Evolutionary conservation across 345 rosid species (phyloP), one percentile per base, ranked within the genome.

Genomic region (Pistacia vera): DNA sequence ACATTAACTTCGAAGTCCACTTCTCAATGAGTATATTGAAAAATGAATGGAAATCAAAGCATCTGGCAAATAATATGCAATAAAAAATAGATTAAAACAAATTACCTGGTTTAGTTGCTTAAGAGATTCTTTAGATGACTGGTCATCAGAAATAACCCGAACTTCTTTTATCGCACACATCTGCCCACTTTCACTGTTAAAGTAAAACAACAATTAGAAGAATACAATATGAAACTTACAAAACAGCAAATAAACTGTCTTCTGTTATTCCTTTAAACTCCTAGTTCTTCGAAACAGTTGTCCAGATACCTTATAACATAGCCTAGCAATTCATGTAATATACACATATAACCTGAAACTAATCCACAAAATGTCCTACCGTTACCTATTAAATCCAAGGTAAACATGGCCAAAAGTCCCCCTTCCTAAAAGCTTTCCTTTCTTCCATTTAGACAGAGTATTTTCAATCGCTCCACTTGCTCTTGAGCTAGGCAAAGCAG

Each of bases 111-210:
- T 93, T 75, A 96, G 84, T 77, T 96, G 99, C 87, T 86, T 96
- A 72, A 91, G 89, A 85, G 93, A 77, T 85, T 96, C 99, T 84
- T 82, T 96, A 46, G 93, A 93, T 30, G 90, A 72, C 82, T 83
- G 89, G 80, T 96, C 98, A 76, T 96, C 99, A 13, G 88, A 84
- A 81, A 89, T 86, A 81, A 92, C 90, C 79, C 71, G 87, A 73
- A 93, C 99, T 90, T 96, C 99, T 82, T 96, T 96, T 78, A 96
- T 93, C 8, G 99, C 99, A 82, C 98, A 96, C 92, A 96, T 90
- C 68, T 91, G 89, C 71, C 99, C 98, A 66, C 89, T 90, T 77
- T 87, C 93, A 83, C 99, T 96, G 81, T 78, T 63, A 68, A 74
- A 78, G 61, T 75, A 36, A 68, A 41, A 75, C 38, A 67, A 68